These are phyloP conservation scores for Diplotaxis tenuifolia DNA, from an alignment of 345 rosid species.

Conservation along the genomic window DNA sequence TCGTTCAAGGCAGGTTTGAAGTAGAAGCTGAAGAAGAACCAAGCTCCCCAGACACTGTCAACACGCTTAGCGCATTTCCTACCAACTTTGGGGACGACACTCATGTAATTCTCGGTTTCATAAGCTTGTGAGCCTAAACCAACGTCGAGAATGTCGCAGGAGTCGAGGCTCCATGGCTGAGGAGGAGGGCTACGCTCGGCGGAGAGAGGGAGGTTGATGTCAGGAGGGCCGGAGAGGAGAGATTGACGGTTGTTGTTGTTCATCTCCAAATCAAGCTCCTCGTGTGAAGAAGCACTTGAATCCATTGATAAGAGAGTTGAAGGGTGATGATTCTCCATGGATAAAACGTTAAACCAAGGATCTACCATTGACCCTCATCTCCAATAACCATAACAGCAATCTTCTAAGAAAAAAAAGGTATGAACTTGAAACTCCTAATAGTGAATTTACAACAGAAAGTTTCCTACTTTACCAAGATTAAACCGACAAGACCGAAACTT, in stretches of 20 bases:
- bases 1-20: conserved; percentile 86
- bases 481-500: neutral
- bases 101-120: conserved; percentile 67
- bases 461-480: neutral
- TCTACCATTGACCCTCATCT: conserved; percentile 52
- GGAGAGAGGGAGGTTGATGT: conserved; percentile 86
- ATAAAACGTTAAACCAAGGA: conserved; percentile 53
- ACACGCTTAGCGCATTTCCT: conserved; percentile 76
- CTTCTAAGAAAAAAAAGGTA: neutral
- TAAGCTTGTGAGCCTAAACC: conserved; percentile 72
- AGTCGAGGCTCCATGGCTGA: conserved; percentile 53
- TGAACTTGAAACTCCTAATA: conserved; percentile 33
- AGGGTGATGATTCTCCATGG: conserved; percentile 93
- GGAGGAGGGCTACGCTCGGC: conserved; percentile 85
- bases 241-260: conserved; percentile 61
- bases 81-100: conserved; percentile 54
- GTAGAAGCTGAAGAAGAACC: conserved; percentile 95
- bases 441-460: neutral
- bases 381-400: conserved; percentile 38
- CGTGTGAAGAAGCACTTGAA: conserved; percentile 85
- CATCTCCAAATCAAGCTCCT: conserved; percentile 88
- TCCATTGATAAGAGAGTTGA: conserved; percentile 95
- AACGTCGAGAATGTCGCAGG: conserved; percentile 78
- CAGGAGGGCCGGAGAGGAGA: conserved; percentile 82
- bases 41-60: conserved; percentile 97